Conservation (phyloP, 2,329 filamentous ascomycete genomes). For the Colletotrichum musicola region DNA sequence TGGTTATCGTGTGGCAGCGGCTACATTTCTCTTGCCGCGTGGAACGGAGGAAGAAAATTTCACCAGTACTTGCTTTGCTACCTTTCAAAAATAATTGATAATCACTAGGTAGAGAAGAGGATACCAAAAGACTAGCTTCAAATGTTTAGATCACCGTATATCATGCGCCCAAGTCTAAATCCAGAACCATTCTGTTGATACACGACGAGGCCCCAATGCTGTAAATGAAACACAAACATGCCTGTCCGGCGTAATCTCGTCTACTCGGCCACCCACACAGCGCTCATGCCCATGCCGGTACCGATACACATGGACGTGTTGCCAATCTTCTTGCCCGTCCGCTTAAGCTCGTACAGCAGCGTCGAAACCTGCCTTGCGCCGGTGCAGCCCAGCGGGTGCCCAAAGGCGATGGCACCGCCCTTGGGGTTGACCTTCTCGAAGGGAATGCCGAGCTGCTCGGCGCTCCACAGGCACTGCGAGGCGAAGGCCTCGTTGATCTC, state of each 20-base stretch:
- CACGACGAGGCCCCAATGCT: conserved; percentile 32
- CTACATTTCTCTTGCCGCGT: no score
- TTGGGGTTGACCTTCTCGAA: conserved; percentile 95
- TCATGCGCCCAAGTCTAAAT: conserved; percentile 34
- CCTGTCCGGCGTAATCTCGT: neutral
- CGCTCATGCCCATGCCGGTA: conserved; percentile 98
- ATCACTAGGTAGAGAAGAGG: neutral
- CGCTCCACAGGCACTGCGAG: conserved; percentile 93
- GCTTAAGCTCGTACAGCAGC: conserved; percentile 87
- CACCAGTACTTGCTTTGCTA: no score
- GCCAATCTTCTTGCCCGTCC: conserved; percentile 86
- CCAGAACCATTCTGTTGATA: conserved; percentile 30
- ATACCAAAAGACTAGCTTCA: neutral
- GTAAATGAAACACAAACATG: conserved; percentile 30
- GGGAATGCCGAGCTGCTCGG: conserved; percentile 86
- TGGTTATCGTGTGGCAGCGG: no score
- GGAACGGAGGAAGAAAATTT: no score
- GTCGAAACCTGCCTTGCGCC: conserved; percentile 95
- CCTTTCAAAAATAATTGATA: no score
- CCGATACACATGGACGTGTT: conserved; percentile 97
- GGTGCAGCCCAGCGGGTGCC: conserved; percentile 94
- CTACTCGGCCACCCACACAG: conserved; percentile 95
- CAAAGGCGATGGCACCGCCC: conserved; percentile 95
- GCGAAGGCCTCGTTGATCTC: conserved; percentile 99
- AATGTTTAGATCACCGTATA: conserved; percentile 13